Evolutionary conservation across 140 eudicot genomes (phyloP).

Genomic region (Erigeron philadelphicus): DNA sequence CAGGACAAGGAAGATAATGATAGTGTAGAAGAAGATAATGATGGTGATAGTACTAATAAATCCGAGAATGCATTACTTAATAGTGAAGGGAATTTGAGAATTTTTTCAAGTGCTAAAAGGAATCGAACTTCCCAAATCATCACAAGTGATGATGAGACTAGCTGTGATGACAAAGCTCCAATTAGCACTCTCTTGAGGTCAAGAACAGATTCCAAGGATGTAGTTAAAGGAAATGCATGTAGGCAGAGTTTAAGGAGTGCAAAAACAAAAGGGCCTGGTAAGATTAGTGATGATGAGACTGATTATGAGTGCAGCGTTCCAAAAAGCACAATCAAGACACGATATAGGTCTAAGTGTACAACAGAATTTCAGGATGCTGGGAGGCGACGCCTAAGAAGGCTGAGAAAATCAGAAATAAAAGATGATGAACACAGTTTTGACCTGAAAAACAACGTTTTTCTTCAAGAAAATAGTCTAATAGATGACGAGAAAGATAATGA

Average conservation of each 20-base stretch:
- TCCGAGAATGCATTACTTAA: no score
- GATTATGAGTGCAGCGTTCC: no score
- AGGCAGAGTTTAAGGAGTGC: neutral
- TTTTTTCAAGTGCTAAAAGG: conserved; percentile 21
- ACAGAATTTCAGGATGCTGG: conserved; percentile 26
- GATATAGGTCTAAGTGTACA: no score
- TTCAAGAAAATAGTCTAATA: neutral
- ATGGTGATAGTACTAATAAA: no score
- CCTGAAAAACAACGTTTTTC: neutral
- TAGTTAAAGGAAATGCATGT: neutral
- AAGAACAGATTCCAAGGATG: neutral
- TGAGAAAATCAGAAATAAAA: conserved; percentile 24
- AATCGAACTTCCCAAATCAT: conserved; percentile 38
- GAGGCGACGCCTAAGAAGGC: conserved; percentile 16
- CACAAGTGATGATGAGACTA: conserved; percentile 38
- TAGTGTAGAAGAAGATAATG: no score
- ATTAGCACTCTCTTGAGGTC: no score
- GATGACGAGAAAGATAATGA: neutral
- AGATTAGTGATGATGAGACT: neutral
- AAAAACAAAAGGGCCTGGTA: neutral
- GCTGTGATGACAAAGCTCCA: no score
- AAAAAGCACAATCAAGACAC: no score
- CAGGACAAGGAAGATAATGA: no score
- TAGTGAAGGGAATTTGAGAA: no score
- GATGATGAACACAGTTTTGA: conserved; percentile 16